Base-by-base conservation (phyloP, 441 rosid species). In the Syzygium syzygioides region DNA sequence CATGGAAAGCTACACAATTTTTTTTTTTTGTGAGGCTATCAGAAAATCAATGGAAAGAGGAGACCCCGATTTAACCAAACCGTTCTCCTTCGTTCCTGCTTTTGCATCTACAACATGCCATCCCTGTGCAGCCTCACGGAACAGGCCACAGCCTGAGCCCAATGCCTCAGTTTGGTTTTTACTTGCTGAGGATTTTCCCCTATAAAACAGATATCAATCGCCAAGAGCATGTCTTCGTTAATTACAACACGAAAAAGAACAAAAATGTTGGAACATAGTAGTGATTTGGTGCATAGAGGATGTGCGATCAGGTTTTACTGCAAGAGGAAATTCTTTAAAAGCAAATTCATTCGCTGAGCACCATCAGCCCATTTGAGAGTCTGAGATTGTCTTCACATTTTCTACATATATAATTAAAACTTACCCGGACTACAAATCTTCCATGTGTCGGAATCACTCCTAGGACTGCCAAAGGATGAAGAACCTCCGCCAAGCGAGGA, bases 111-210 rank as follows among this genome's bases (percentile, higher is more conserved):
- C 52, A 41, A 41, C 18, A 76, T 26, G 11, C 83, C 83, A 76
- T 76, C 83, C 83, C 28, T 76, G 52, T 76, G 83, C 90, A 97
- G 99, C 96, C 94, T 94, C 62, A 97, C 93, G 66, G 99, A 97
- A 93, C 99, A 98, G 62, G 99, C 99, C 85, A 98, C 99, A 19
- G 98, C 99, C 93, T 96, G 99, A 15, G 99, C 99, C 99, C 99
- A 98, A 92, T 95, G 99, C 96, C 99, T 95, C 86, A 98, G 83
- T 92, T 94, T 98, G 45, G 95, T 95, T 94, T 98, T 97, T 93
- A 98, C 98, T 85, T 94, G 98, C 89, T 95, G 93, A 56, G 99
- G 99, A 94, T 93, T 91, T 60, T 96, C 99, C 57, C 99, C 99
- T 76, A 25, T 94, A 91, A 92, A 91, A 41, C 32, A 19, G 19